A percentile compares a stretch with the other conserved stretches of the same genome.
These are phyloP conservation scores for Aquilaria agallochum DNA, from an alignment of 441 rosid genomes.

Conservation along the genomic window DNA sequence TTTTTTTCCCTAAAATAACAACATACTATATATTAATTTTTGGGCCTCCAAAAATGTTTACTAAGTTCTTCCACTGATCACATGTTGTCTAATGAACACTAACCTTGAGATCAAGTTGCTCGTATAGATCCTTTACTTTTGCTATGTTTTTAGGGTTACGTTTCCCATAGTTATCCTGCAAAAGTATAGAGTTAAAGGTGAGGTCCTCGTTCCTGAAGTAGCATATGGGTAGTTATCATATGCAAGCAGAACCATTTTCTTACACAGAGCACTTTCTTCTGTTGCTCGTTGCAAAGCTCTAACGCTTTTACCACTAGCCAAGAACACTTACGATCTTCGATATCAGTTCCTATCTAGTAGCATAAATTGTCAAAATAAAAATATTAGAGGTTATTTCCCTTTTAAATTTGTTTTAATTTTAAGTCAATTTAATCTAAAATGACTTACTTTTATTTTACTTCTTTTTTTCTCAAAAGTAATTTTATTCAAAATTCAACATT, in stretches of 20 bases:
- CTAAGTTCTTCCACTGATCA: no score
- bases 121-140: conserved; percentile 68
- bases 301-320: conserved; percentile 89
- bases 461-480: no score
- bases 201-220: no score
- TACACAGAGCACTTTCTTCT: conserved; percentile 64
- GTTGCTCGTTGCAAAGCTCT: conserved; percentile 64
- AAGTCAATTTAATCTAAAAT: no score
- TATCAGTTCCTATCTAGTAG: conserved; percentile 84
- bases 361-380: not conserved
- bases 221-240: not conserved
- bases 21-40: no score
- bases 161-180: conserved; percentile 84
- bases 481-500: no score
- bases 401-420: not conserved
- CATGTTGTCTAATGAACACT: not conserved
- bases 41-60: no score
- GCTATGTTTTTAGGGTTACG: conserved; percentile 49
- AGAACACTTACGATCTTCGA: conserved; percentile 92
- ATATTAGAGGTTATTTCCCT: not conserved
- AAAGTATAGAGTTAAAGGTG: not conserved
- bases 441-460: no score
- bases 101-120: conserved; percentile 73
- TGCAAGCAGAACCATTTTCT: conserved; percentile 10
- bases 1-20: no score